phyloP scores from a whole-genome alignment of 2,329 filamentous ascomycete genomes.

The Monosporascus sp. region DNA sequence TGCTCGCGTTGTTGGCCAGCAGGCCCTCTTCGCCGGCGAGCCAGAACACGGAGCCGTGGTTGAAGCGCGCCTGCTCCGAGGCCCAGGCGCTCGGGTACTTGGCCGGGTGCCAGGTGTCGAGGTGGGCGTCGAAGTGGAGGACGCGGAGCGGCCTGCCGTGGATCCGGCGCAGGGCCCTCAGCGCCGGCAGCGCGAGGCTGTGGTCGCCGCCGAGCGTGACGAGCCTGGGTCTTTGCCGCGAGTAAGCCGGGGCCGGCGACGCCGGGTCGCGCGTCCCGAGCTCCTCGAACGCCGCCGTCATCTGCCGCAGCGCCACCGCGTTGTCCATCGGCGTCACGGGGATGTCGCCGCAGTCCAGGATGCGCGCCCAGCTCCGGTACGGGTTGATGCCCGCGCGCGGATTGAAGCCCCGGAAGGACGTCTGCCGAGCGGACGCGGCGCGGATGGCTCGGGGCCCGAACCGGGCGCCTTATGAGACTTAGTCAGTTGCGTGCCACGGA shows the following conservation, averaged over 20 bases:
- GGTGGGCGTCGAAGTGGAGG: conserved; percentile 71
- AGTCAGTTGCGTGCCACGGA: neutral
- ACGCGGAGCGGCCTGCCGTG: conserved; percentile 62
- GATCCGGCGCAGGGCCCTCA: conserved; percentile 59
- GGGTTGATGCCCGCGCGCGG: conserved; percentile 78
- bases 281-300: conserved; percentile 74
- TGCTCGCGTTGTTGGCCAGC: conserved; percentile 65
- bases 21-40: conserved; percentile 76
- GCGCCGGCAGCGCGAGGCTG: conserved; percentile 62
- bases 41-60: conserved; percentile 90
- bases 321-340: conserved; percentile 86
- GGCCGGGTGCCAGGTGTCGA: conserved; percentile 80
- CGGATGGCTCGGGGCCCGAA: conserved; percentile 88
- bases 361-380: conserved; percentile 70
- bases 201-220: conserved; percentile 72
- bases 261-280: conserved; percentile 43
- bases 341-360: conserved; percentile 88
- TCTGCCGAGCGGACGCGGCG: conserved; percentile 76
- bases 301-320: conserved; percentile 71
- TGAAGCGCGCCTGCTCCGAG: conserved; percentile 68
- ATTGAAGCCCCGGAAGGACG: conserved; percentile 76
- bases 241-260: conserved; percentile 36
- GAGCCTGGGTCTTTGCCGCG: conserved; percentile 29
- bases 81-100: conserved; percentile 76
- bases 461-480: conserved; percentile 50